Evolutionary conservation across 805 yeast species (phyloP).

Genomic region (Starmerella bacillaris): DNA sequence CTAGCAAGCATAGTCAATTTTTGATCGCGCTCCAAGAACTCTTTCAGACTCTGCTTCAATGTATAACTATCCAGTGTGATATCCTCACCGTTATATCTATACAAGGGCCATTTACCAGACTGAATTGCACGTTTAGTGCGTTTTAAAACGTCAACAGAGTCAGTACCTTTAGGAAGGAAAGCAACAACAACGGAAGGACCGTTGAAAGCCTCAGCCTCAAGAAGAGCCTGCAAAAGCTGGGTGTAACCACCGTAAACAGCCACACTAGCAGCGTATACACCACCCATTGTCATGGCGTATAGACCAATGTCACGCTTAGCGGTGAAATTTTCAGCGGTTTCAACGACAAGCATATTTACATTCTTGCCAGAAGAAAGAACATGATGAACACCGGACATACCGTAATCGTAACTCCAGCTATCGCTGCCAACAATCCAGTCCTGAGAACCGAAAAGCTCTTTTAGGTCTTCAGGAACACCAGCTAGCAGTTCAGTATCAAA

Average conservation of each 20-base stretch:
- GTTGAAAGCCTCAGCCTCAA: conserved; percentile 73
- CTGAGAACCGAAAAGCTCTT: conserved; percentile 21
- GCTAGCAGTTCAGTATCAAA: conserved; percentile 10
- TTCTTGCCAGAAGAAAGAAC: conserved; percentile 58
- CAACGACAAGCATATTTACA: conserved; percentile 70
- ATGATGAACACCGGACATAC: conserved; percentile 79
- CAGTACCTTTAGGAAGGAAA: conserved; percentile 57
- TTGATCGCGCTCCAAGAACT: conserved; percentile 78
- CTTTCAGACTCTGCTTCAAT: conserved; percentile 55
- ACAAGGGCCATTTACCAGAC: conserved; percentile 91
- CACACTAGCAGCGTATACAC: conserved; percentile 80
- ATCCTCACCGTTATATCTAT: conserved; percentile 49
- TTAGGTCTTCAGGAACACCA: conserved; percentile 15
- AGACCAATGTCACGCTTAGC: conserved; percentile 76
- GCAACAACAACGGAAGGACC: conserved; percentile 90
- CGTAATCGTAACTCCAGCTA: conserved; percentile 86
- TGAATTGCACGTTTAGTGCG: conserved; percentile 83
- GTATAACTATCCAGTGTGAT: conserved; percentile 76
- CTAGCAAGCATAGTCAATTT: conserved; percentile 58
- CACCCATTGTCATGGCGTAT: conserved; percentile 84
- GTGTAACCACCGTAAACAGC: conserved; percentile 89
- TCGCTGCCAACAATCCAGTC: conserved; percentile 85
- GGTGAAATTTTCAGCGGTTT: conserved; percentile 51
- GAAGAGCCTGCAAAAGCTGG: conserved; percentile 70
- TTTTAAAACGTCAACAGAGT: conserved; percentile 57